Percentiles rank a stretch among this genome's conserved stretches.
phyloP scores from a whole-genome alignment of 129 eudicot species.

The Rutidosis leptorrhynchoides region DNA sequence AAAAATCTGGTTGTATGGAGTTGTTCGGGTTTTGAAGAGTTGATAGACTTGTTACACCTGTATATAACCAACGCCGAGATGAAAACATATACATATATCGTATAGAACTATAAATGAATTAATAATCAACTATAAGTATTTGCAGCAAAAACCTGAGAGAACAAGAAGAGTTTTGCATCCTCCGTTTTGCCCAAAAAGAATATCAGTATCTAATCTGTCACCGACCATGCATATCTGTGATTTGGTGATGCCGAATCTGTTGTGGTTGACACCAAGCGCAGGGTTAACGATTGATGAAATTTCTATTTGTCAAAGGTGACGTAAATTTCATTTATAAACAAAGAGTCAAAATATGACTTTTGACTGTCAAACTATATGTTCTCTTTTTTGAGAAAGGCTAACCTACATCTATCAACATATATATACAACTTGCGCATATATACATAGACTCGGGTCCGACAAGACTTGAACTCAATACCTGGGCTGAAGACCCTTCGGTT shows the following conservation, averaged over 20 bases:
- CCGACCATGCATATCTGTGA: conserved; percentile 99
- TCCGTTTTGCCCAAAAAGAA: conserved; percentile 95
- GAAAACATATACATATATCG: neutral
- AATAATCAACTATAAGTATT: neutral
- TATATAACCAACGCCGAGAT: neutral
- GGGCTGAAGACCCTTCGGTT: neutral
- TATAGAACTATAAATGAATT: neutral
- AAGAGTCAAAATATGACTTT: neutral
- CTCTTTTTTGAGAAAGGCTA: neutral
- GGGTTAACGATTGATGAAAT: conserved; percentile 1
- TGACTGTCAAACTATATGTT: conserved; percentile 6
- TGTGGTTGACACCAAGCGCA: conserved; percentile 15
- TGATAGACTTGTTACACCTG: conserved; percentile 81
- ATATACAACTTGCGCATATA: neutral
- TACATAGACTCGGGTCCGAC: neutral
- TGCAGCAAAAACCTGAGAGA: conserved; percentile 61
- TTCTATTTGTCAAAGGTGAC: neutral
- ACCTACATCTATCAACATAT: neutral
- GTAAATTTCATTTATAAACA: neutral
- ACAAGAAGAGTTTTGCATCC: conserved; percentile 99
- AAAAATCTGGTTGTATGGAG: conserved; percentile 90
- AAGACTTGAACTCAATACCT: neutral
- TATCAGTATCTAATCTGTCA: conserved; percentile 96
- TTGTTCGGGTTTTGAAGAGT: conserved; percentile 88
- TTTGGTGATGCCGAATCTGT: conserved; percentile 83